phyloP scores from a whole-genome alignment of 768 basidiomycete genomes.

The Cystobasidium ongulense region DNA sequence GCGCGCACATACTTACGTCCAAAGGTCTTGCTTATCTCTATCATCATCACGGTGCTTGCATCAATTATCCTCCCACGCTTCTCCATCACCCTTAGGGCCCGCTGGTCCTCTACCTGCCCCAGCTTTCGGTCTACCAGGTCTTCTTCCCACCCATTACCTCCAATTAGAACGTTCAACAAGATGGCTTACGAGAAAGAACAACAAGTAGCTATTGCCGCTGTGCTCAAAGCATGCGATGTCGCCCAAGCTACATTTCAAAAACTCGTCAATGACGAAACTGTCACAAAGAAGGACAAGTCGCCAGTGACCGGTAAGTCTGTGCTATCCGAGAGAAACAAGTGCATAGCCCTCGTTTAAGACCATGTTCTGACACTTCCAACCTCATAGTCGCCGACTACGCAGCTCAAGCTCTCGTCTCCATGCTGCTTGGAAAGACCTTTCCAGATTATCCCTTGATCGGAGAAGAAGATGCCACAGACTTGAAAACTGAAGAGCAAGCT shows the following conservation, averaged over 20 bases:
- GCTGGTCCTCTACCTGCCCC: not conserved
- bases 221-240: conserved; percentile 72
- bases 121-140: not conserved
- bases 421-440: conserved; percentile 67
- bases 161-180: not conserved
- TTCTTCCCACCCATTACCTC: not conserved
- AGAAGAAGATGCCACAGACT: conserved; percentile 81
- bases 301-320: conserved; percentile 68
- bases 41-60: not conserved
- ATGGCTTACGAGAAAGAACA: conserved; percentile 54
- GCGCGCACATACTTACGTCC: not conserved
- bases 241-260: conserved; percentile 79
- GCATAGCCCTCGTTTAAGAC: not conserved
- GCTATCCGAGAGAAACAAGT: not conserved
- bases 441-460: conserved; percentile 83
- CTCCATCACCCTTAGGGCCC: not conserved
- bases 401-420: conserved; percentile 82
- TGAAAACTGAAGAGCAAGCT: conserved; percentile 52
- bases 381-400: conserved; percentile 65
- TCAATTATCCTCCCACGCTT: not conserved
- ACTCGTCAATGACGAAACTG: conserved; percentile 71
- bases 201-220: conserved; percentile 73
- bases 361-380: not conserved
- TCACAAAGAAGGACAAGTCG: conserved; percentile 78
- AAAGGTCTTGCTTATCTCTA: not conserved